phyloP scores from a whole-genome alignment of 78 protist genomes.

The Speleostelium caveatum region DNA sequence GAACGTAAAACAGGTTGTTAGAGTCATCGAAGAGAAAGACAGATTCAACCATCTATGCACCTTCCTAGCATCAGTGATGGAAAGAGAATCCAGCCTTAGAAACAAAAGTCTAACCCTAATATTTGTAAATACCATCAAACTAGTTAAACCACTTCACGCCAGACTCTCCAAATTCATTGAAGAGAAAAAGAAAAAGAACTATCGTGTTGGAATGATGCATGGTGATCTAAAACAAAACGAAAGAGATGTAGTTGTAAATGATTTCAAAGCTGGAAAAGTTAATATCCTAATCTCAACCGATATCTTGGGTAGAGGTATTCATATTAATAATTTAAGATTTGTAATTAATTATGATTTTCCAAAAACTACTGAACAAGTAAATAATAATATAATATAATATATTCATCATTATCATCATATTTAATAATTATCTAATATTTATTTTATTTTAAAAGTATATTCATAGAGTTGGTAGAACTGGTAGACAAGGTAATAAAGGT shows the following conservation, averaged over 20 bases:
- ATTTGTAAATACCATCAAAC: conserved; percentile 54
- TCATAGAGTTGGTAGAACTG: conserved; percentile 93
- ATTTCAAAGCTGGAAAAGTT: conserved; percentile 83
- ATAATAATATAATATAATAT: too few relatives aligned
- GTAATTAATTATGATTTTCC: conserved; percentile 99
- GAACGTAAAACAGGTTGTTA: conserved; percentile 57
- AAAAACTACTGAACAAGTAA: conserved; percentile 44
- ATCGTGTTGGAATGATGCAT: conserved; percentile 91
- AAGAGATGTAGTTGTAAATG: conserved; percentile 93
- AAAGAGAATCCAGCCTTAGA: conserved; percentile 16
- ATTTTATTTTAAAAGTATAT: conserved; percentile 95
- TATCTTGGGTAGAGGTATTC: conserved; percentile 98
- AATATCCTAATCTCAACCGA: conserved; percentile 97
- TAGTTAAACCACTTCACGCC: conserved; percentile 11
- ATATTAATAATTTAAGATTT: conserved; percentile 94
- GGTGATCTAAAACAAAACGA: conserved; percentile 99
- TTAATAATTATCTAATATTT: conserved; percentile 84
- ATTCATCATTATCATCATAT: not conserved
- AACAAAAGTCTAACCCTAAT: conserved; percentile 51
- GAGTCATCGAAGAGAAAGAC: conserved; percentile 16
- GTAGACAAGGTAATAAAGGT: conserved; percentile 94
- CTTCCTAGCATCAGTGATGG: conserved; percentile 10
- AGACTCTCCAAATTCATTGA: conserved; percentile 9
- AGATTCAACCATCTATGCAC: conserved; percentile 21
- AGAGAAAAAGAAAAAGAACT: not conserved